Conservation (phyloP, 2,329 filamentous ascomycete genomes). For the Alternaria conjuncta region DNA sequence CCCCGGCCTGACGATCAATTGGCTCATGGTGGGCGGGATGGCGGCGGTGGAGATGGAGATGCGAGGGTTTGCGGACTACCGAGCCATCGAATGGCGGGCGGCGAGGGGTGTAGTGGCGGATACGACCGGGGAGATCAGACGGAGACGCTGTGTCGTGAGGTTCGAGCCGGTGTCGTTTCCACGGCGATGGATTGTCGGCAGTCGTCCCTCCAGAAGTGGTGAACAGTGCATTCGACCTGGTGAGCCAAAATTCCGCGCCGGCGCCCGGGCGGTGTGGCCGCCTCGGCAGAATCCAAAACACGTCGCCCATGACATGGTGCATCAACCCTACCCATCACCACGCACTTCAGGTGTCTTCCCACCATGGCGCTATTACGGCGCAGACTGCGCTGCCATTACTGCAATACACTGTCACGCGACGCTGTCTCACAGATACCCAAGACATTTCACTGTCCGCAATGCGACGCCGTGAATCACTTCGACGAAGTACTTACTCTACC, state of each 20-base stretch:
- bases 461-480: constrained; percentile 87
- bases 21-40: constrained; percentile 59
- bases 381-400: constrained; percentile 46
- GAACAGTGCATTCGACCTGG: constrained; percentile 7
- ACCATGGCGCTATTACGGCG: constrained; percentile 44
- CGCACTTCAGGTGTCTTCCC: constrained; percentile 2
- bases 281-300: constrained; percentile 17
- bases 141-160: not conserved
- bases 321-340: constrained; percentile 1
- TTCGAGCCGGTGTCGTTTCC: not conserved
- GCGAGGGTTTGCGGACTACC: constrained; percentile 29
- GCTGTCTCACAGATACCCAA: constrained; percentile 27
- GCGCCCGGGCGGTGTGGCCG: constrained; percentile 22
- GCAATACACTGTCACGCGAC: constrained; percentile 35
- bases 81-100: constrained; percentile 29
- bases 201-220: constrained; percentile 6
- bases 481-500: constrained; percentile 69
- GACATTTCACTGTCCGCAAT: constrained; percentile 59
- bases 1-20: constrained; percentile 28
- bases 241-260: constrained; percentile 24
- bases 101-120: not conserved
- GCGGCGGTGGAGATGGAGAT: constrained; percentile 43
- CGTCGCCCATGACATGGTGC: constrained; percentile 16
- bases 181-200: constrained; percentile 1
- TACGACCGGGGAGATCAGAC: not conserved